Conservation (phyloP, 345 rosid species). For the Populus alba region DNA sequence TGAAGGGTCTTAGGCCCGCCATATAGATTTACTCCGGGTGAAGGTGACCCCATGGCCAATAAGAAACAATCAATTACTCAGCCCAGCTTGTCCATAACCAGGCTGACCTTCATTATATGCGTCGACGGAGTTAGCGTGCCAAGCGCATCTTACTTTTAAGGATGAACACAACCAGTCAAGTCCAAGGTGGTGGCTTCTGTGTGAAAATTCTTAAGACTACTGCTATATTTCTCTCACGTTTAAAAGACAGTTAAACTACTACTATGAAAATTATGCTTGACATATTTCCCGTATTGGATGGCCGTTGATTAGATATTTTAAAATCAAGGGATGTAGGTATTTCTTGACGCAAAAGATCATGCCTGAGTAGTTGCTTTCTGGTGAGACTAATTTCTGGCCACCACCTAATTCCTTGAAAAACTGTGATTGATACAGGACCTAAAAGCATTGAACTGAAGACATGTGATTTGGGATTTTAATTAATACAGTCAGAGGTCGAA, state of each 20-base stretch:
- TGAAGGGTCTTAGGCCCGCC: slow-evolving; percentile 1
- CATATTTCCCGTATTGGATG: neutral
- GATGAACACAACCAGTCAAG: neutral
- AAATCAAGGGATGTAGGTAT: neutral
- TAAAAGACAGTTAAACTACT: neutral
- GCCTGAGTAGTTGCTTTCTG: neutral
- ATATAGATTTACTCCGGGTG: neutral
- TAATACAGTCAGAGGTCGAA: neutral
- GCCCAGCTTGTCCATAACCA: neutral
- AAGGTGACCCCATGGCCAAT: neutral
- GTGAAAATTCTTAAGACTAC: slow-evolving; percentile 5
- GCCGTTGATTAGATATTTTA: neutral
- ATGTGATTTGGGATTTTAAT: neutral
- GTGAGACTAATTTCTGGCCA: neutral
- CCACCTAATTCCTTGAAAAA: neutral
- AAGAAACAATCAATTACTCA: neutral
- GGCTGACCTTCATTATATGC: neutral
- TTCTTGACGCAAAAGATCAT: neutral
- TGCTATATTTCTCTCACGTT: neutral
- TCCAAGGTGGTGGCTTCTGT: slow-evolving; percentile 32
- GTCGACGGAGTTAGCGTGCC: slow-evolving; percentile 12
- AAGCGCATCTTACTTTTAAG: neutral
- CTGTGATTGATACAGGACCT: neutral
- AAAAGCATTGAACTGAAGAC: neutral
- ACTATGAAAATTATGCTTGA: neutral